Evolutionary conservation across 1,284 basidiomycete species (phyloP).

Genomic region (Taiwanofungus camphoratus): DNA sequence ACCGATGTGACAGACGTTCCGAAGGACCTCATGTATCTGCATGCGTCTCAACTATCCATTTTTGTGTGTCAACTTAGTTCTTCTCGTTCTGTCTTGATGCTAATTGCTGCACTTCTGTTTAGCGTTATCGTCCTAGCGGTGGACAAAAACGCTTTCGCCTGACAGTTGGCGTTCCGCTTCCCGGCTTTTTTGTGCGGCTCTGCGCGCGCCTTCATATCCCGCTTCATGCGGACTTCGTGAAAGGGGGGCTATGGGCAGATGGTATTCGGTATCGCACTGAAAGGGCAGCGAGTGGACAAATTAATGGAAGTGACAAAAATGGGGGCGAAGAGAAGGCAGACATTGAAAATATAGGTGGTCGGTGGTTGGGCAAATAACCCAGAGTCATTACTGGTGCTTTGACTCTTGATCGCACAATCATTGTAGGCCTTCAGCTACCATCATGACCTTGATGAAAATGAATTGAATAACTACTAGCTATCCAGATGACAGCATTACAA

Average conservation of each 20-base stretch:
- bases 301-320: background rate
- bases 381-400: too few species aligned
- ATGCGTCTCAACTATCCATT: conserved; percentile 51
- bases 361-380: conserved; percentile 1
- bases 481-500: too few species aligned
- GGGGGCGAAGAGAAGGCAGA: background rate
- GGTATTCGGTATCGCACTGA: too few species aligned
- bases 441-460: too few species aligned
- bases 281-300: too few species aligned
- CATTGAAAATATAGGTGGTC: conserved; percentile 3
- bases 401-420: too few species aligned
- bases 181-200: conserved; percentile 42
- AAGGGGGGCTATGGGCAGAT: conserved; percentile 43
- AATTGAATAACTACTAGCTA: too few species aligned
- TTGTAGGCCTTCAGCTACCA: too few species aligned
- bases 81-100: background rate
- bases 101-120: background rate
- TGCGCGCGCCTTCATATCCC: conserved; percentile 39
- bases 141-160: conserved; percentile 40
- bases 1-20: conserved; percentile 25
- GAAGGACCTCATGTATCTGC: conserved; percentile 49
- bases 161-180: conserved; percentile 48
- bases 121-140: conserved; percentile 6
- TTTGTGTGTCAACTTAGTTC: conserved; percentile 34
- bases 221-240: conserved; percentile 27